phyloP scores from a whole-genome alignment of 441 rosid species.

The Gossypium schwendimanii region DNA sequence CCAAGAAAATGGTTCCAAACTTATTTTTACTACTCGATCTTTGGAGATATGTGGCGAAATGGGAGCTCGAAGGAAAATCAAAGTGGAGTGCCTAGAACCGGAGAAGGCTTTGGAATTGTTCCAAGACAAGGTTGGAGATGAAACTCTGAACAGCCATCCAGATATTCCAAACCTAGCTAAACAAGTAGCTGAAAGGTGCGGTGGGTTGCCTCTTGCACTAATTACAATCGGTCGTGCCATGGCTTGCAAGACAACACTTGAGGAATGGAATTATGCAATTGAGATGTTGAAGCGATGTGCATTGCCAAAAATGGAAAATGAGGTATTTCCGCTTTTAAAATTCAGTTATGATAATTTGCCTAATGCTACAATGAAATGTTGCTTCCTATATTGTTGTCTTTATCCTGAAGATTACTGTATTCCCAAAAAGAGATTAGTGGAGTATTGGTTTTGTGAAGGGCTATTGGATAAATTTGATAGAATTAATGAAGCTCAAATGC shows the following conservation, averaged over 20 bases:
- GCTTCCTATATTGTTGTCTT: not conserved
- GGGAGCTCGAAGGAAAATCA: too few species aligned
- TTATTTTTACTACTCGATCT: too few species aligned
- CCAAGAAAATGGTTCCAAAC: too few species aligned
- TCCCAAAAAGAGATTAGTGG: not conserved
- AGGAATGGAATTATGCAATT: not conserved
- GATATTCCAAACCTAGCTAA: not conserved
- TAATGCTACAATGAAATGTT: not conserved
- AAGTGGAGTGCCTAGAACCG: not conserved
- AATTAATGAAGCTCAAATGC: not conserved
- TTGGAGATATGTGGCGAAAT: too few species aligned
- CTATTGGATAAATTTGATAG: not conserved
- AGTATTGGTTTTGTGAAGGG: not conserved
- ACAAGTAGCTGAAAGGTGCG: too few species aligned
- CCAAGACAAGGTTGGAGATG: not conserved
- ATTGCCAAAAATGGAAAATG: not conserved
- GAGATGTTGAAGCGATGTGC: not conserved
- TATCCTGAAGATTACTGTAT: not conserved
- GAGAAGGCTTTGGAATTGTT: not conserved
- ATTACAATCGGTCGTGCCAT: not conserved
- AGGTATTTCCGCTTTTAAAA: not conserved
- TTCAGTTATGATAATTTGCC: not conserved
- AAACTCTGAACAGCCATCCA: not conserved
- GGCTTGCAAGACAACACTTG: not conserved
- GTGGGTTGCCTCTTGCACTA: not conserved